phyloP scores from a whole-genome alignment of 139 green algal genomes.

The Zygnema cylindricum region DNA sequence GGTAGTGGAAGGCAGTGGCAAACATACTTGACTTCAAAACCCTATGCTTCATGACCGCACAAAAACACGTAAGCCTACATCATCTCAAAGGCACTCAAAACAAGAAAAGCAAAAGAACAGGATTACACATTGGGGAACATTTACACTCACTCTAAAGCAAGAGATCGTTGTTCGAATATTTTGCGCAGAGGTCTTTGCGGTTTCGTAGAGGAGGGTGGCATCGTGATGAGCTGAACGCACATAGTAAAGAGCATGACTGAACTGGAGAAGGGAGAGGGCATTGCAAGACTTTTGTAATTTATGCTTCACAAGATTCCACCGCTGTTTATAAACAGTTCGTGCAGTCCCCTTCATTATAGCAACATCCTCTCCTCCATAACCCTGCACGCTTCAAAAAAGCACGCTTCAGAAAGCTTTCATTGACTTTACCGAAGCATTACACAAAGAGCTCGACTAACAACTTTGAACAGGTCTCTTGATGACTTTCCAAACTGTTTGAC shows the following conservation, averaged over 20 bases:
- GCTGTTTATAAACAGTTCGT: slow-evolving; percentile 1
- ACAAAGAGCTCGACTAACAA: too few species aligned
- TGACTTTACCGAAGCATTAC: too few species aligned
- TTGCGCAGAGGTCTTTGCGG: background rate
- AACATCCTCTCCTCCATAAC: slow-evolving; percentile 41
- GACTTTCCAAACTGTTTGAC: too few species aligned
- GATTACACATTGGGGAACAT: too few species aligned
- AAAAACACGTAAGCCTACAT: background rate
- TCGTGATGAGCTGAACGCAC: slow-evolving; percentile 45
- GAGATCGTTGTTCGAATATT: slow-evolving; percentile 28
- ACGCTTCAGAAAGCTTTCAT: background rate
- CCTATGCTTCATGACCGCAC: background rate
- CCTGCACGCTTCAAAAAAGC: slow-evolving; percentile 12
- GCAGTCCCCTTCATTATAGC: background rate
- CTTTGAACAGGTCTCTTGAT: too few species aligned
- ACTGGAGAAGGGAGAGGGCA: slow-evolving; percentile 18
- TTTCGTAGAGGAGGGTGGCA: slow-evolving; percentile 1
- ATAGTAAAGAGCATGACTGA: slow-evolving; percentile 45
- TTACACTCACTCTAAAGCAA: slow-evolving; percentile 34
- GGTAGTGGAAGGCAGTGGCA: too few species aligned
- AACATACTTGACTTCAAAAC: background rate
- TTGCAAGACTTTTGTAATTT: slow-evolving; percentile 19
- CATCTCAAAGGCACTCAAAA: background rate
- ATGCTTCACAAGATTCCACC: slow-evolving; percentile 40
- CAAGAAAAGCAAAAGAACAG: too few species aligned